Evolutionary conservation across 352 stramenopile species (phyloP).

Genomic region (Globisporangium nunn): DNA sequence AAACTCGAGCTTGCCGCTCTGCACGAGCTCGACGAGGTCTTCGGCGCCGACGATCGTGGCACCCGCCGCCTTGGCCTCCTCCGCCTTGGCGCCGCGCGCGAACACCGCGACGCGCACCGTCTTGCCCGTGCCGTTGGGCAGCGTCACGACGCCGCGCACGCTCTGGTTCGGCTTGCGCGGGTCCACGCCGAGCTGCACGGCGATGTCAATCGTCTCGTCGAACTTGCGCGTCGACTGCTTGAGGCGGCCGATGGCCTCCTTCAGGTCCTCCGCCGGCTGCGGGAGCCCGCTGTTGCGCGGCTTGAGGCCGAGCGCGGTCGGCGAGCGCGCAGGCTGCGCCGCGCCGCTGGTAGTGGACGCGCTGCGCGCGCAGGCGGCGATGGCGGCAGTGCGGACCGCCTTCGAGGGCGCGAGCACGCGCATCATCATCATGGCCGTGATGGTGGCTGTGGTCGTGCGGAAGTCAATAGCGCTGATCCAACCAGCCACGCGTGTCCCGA

Average conservation of each 20-base stretch:
- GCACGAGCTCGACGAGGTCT: conserved; percentile 85
- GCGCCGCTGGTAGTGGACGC: conserved; percentile 18
- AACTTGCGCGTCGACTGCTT: conserved; percentile 73
- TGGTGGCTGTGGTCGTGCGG: too few species aligned
- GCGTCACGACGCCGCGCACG: conserved; percentile 76
- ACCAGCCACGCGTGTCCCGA: too few species aligned
- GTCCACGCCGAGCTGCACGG: conserved; percentile 79
- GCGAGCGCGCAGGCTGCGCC: conserved; percentile 33
- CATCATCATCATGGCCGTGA: too few species aligned
- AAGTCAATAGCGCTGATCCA: too few species aligned
- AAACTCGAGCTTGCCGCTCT: conserved; percentile 88
- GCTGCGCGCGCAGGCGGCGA: conserved; percentile 34
- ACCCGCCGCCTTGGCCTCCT: conserved; percentile 85
- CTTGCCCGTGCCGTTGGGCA: conserved; percentile 87
- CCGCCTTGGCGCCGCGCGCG: conserved; percentile 80
- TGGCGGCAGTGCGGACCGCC: conserved; percentile 19
- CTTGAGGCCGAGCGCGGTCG: conserved; percentile 60
- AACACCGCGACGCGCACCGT: conserved; percentile 88
- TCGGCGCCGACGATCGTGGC: conserved; percentile 88
- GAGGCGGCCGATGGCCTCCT: conserved; percentile 45
- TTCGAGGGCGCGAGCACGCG: conserved; percentile 31
- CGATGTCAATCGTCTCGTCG: conserved; percentile 84
- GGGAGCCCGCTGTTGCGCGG: conserved; percentile 39
- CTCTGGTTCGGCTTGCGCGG: conserved; percentile 87
- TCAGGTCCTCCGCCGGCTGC: conserved; percentile 50